These are phyloP conservation scores for Tanozyma kutaoensis DNA, from an alignment of 805 yeast species.

Conservation along the genomic window DNA sequence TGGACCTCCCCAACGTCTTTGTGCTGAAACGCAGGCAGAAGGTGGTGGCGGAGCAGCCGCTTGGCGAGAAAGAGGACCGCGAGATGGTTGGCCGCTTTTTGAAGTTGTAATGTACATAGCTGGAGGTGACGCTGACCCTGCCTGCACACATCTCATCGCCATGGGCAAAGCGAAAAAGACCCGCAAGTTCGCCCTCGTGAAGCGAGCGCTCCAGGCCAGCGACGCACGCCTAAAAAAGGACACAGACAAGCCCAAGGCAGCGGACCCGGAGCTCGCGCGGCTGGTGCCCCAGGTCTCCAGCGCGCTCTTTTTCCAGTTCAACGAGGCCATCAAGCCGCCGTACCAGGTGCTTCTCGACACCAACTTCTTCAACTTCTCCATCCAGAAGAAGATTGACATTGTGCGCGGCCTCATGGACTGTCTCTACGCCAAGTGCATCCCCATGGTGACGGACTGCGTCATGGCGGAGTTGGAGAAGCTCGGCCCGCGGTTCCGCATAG, in stretches of 20 bases:
- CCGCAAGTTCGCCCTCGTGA: conserved; percentile 88
- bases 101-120: too few relatives aligned
- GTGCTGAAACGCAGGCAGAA: conserved; percentile 13
- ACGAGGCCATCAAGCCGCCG: conserved; percentile 94
- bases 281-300: conserved; percentile 83
- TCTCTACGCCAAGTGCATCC: conserved; percentile 87
- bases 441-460: conserved; percentile 93
- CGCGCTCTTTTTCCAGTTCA: conserved; percentile 88
- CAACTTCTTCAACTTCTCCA: conserved; percentile 90
- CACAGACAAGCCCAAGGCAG: conserved; percentile 11
- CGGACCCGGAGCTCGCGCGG: conserved; percentile 55
- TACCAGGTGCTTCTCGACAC: conserved; percentile 94
- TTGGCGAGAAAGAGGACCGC: too few relatives aligned
- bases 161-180: conserved; percentile 98
- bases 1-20: conserved; percentile 24
- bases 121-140: too few relatives aligned
- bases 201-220: conserved; percentile 64
- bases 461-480: conserved; percentile 95
- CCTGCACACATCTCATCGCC: too few relatives aligned
- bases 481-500: conserved; percentile 91
- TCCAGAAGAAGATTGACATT: conserved; percentile 88
- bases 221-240: conserved; percentile 37
- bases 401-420: conserved; percentile 98
- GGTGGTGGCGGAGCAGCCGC: too few relatives aligned
- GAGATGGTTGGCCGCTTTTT: too few relatives aligned